Base-by-base conservation (phyloP, 2,329 filamentous ascomycete species). In the Balansia obtecta region DNA sequence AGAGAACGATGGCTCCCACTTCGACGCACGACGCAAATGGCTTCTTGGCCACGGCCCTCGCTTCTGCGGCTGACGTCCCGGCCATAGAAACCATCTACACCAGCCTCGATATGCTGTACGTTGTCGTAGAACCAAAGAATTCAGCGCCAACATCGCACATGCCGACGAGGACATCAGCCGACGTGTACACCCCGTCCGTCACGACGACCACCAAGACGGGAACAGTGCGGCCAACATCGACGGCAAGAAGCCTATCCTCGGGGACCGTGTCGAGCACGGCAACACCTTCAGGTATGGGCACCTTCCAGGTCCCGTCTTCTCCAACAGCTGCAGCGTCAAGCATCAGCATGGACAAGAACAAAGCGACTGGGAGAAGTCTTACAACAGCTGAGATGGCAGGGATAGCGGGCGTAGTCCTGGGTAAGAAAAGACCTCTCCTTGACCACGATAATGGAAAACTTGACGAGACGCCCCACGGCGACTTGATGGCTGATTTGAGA, bases 1-100 rank as follows among this genome's bases (percentile, higher is more conserved):
- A 4, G 11, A 37, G 34, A 12, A 37, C 34, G 12, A 68, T 61
- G 48, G 70, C 62, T 39, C 64, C 64, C 52, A 68, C 62, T 50
- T 68, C 62, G 43, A 66, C 63, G 7, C 67, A 64, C 32, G 9
- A 12, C 15, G 4, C 34, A 12, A 12, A 37, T 15, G 34, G 11
- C 1, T 5, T 9, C 3, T 12, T 12, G 4, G 34, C 15, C 5
- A 37, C 34, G 34, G 34, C 8, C 7, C 11, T 37, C 34, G 34
- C 15, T 12, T 37, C 34, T 37, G 42, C 42, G 27, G 22, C 27
- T 30, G n/a, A 30, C n/a, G 1, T 45, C 27, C 27, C 42, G 13
- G 11, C 42, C 42, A 12, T 30, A 32, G 22, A 8, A n/a, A 30
- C 27, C 42, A 45, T 32, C 13, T 45, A 30, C 42, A 45, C 42